Conservation (phyloP, 805 yeast genomes). For the Blastobotrys parvus region DNA sequence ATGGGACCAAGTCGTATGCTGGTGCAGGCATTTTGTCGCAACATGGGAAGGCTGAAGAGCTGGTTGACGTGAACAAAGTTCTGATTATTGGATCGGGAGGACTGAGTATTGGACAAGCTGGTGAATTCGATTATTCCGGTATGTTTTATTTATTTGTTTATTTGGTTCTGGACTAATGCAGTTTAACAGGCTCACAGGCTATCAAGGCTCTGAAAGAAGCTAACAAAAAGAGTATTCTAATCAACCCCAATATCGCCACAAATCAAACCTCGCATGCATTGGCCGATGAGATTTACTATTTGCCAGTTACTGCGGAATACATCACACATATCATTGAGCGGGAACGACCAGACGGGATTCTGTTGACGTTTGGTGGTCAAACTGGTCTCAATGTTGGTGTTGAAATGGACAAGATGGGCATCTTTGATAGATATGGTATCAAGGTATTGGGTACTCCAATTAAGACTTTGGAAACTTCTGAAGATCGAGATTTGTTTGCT, state of each 20-base stretch:
- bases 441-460: conserved; percentile 98
- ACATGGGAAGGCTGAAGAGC: conserved; percentile 19
- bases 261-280: conserved; percentile 92
- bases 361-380: conserved; percentile 97
- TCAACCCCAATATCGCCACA: conserved; percentile 94
- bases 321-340: conserved; percentile 91
- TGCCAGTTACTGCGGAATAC: conserved; percentile 96
- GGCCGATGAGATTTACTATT: conserved; percentile 91
- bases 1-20: conserved; percentile 17
- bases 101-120: conserved; percentile 94
- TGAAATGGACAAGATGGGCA: conserved; percentile 89
- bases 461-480: conserved; percentile 89
- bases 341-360: conserved; percentile 93
- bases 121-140: conserved; percentile 92
- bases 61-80: conserved; percentile 82
- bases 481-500: conserved; percentile 94
- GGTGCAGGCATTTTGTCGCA: conserved; percentile 33
- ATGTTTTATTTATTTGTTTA: conserved; percentile 4
- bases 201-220: conserved; percentile 92
- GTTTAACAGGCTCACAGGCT: conserved; percentile 97
- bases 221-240: conserved; percentile 71
- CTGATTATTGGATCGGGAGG: conserved; percentile 97
- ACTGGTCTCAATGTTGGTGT: conserved; percentile 96
- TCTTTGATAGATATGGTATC: conserved; percentile 79
- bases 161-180: conserved; percentile 27